Base-by-base conservation (phyloP, 2,329 filamentous ascomycete species). In the Aspergillus pseudotamarii region DNA sequence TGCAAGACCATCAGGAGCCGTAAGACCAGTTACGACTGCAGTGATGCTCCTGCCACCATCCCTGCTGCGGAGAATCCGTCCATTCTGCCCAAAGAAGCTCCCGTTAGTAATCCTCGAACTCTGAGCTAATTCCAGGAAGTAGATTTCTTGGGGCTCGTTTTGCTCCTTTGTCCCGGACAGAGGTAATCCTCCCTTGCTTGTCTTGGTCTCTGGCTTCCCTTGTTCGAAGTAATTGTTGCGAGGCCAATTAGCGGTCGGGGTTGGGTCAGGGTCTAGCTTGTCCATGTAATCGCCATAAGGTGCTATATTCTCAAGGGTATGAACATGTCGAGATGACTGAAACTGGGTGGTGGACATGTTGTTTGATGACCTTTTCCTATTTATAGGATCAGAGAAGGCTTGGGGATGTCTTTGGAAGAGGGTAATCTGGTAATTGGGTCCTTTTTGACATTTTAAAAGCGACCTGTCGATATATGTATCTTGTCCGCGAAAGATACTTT, bases 261-360 rank as follows among this genome's bases (percentile, higher is more conserved):
- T 66, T 0, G 70, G 64, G 2, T 75, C 66, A 0, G 85, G 71
- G 0, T 76, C 74, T 2, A 82, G 79, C 66, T 86, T 83, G 2
- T 78, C 66, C 61, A 86, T 76, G 65, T 86, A 86, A 65, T 85
- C 81, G 36, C 83, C 71, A 63, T 87, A 84, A 36, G 34, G 2
- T 14, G 34, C 2, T 36, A 16, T 1, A 36, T 36, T 3, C 5
- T 16, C 14, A 16, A 16, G 14, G 34, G 16, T 16, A 2, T 36
- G 34, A 16, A 3, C 14, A 16, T 36, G 0, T 16, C 0, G 34
- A 16, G 5, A 1, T 36, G 34, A 16, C 6, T 36, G 34, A 2
- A 16, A 5, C 14, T 36, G 5, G 14, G 8, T 8, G 5, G 34
- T 2, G 16, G 34, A 16, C 5, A 36, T 36, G 6, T 0, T 16